These are phyloP conservation scores for Starmerella bombi DNA, from an alignment of 805 yeast genomes.

Conservation along the genomic window DNA sequence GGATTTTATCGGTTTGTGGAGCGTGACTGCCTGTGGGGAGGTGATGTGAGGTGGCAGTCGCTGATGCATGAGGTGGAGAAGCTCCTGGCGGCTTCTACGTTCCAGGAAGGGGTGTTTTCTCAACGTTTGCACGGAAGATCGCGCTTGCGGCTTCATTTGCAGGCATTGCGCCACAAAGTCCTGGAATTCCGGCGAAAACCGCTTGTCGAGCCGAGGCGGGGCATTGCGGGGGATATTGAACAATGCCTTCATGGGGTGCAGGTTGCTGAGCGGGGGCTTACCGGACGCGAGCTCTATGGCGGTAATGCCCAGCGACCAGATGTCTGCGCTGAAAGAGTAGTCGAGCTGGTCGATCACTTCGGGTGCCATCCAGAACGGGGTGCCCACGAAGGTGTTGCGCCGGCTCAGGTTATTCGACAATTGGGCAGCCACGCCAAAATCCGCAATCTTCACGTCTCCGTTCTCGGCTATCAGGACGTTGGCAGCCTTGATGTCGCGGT, in stretches of 20 bases:
- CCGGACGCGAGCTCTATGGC: conserved; percentile 60
- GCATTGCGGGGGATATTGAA: conserved; percentile 38
- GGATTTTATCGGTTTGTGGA: not conserved
- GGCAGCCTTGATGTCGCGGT: conserved; percentile 89
- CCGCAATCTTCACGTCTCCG: conserved; percentile 80
- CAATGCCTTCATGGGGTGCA: conserved; percentile 42
- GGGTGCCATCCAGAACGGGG: conserved; percentile 96
- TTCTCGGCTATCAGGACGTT: conserved; percentile 58
- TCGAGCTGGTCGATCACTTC: conserved; percentile 85
- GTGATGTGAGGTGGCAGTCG: conserved; percentile 4
- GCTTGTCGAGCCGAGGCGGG: conserved; percentile 32
- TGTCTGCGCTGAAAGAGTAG: conserved; percentile 58
- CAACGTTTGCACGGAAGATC: conserved; percentile 54
- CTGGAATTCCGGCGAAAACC: conserved; percentile 40
- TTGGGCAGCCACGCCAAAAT: conserved; percentile 90
- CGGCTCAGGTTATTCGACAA: conserved; percentile 44
- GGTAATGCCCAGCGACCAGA: conserved; percentile 73
- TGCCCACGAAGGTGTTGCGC: conserved; percentile 35
- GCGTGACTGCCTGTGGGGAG: not conserved
- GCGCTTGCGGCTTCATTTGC: conserved; percentile 48
- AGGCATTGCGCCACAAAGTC: conserved; percentile 61
- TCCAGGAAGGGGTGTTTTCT: conserved; percentile 49
- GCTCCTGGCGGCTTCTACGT: conserved; percentile 12
- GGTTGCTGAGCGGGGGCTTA: conserved; percentile 51
- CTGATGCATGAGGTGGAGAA: conserved; percentile 14